phyloP scores from a whole-genome alignment of 306 rosid species.

The Chamaecrista fasciculata region DNA sequence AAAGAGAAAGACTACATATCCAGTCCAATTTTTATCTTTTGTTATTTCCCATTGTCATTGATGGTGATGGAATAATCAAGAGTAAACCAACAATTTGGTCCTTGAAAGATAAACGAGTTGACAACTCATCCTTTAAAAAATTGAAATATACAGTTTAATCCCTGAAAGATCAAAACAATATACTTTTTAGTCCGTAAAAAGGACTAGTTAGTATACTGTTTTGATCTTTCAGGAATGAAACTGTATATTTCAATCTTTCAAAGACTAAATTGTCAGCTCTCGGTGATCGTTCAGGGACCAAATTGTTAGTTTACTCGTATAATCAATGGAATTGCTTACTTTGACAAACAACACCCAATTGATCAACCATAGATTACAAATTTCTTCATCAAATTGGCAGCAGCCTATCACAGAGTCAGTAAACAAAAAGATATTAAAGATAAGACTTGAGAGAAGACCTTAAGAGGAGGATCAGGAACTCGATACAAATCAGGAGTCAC shows the following conservation, averaged over 20 bases:
- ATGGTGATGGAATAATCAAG: neutral
- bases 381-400: neutral
- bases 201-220: no score
- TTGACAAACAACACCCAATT: conserved; percentile 2
- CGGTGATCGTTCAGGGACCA: no score
- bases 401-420: neutral
- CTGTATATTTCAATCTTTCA: no score
- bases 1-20: neutral
- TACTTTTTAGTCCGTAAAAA: no score
- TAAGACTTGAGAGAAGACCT: conserved; percentile 28
- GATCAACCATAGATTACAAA: neutral
- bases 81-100: no score
- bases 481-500: conserved; percentile 22
- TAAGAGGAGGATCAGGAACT: conserved; percentile 32
- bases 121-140: no score
- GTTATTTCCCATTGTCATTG: neutral
- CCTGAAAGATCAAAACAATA: no score
- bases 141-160: no score
- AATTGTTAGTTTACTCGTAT: no score
- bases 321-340: neutral
- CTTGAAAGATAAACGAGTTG: no score
- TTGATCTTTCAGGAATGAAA: no score
- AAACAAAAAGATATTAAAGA: neutral
- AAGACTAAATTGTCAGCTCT: no score
- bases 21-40: neutral